Base-by-base conservation (phyloP, 2,329 filamentous ascomycete genomes). In the Juglanconis juglandina region DNA sequence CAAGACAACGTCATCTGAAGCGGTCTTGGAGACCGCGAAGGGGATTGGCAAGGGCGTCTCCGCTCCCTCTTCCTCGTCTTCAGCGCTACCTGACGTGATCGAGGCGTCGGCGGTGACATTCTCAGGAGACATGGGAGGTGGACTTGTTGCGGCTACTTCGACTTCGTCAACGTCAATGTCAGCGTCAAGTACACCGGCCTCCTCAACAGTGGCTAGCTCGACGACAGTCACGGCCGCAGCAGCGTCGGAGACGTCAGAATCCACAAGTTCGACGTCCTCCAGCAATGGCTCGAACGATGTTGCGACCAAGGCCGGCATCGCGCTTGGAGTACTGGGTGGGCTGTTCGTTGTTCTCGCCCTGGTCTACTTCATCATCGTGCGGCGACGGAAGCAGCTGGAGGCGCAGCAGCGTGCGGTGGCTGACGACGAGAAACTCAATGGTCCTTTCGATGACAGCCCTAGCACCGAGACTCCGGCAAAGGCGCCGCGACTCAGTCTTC, bases 401-500 rank as follows among this genome's bases (percentile, higher is more conserved):
- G 76, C 83, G 53, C 76, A 83, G 66, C 72, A 75, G 11, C 76
- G 80, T 61, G 75, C 74, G 66, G 61, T 80, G 66, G 70, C 71
- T 2, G 83, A 88, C 63, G 81, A 90, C 68, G 90, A 93, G 73
- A 93, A 92, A 76, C 69, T 76, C 58, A 71, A 78, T 60, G 74
- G 76, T 4, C 71, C 76, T 8, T 74, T 75, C 53, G 72, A 72
- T 47, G 68, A 67, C 54, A 68, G 68, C 35, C 65, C 77, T 57
- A 73, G 76, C 58, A 77, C 72, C 66, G 17, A 37, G 9, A 82
- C 77, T 64, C 76, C 72, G 64, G 78, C 80, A 35, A 82, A 78
- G 39, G 87, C 92, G 49, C 92, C 92, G n/a, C 88, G 88, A 64
- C 82, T 97, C 63, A 96, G 91, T 70, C 81, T 96, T 57, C 88